Evolutionary conservation across 306 rosid species (phyloP), one percentile per base, ranked within the genome.

Genomic region (Leucaena leucocephala): DNA sequence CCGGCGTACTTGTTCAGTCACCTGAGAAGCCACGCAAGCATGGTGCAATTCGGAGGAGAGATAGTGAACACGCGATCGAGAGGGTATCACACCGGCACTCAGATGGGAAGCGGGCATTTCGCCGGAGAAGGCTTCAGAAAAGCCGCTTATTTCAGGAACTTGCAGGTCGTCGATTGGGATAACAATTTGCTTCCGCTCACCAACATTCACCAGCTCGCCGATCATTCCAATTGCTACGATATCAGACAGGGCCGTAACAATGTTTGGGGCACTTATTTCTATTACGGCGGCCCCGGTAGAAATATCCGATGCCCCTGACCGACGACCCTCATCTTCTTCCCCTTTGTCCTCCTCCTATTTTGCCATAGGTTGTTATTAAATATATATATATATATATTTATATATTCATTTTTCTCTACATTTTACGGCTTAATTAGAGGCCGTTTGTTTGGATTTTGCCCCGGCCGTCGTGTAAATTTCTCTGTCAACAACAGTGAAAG

Each of bases 91-190:
- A 96, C 99, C 8, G 88, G 92, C 6, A 96, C 99, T 19, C 93
- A 96, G 65, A 96, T 96, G 99, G 99, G 99, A 1, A 96, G 99
- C 83, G 99, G 99, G 13, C 99, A 96, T 86, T 96, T 96, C 87
- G 89, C 99, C 33, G 96, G 71, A 67, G 98, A 94, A 81, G 99
- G 99, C 2, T 93, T 90, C 84, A 84, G 90, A 79, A 96, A 88
- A 90, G 98, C 99, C 68, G 89, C 99, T 1, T 96, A 96, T 82
- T 96, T 96, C 87, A 93, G 99, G 76, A 93, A 96, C 64, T 76
- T 96, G 40, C 97, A 90, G 82, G 92, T 90, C 38, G 93, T 96
- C 49, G 99, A 96, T 78, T 96, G 99, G 99, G 99, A 96, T 72
- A 96, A 96, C 67, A 96, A 90, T 70, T 81, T 96, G 71, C 97